Percentiles rank a stretch among this genome's conserved stretches.
Conservation (phyloP, 2,329 filamentous ascomycete species). For the Stachybotrys chartarum region DNA sequence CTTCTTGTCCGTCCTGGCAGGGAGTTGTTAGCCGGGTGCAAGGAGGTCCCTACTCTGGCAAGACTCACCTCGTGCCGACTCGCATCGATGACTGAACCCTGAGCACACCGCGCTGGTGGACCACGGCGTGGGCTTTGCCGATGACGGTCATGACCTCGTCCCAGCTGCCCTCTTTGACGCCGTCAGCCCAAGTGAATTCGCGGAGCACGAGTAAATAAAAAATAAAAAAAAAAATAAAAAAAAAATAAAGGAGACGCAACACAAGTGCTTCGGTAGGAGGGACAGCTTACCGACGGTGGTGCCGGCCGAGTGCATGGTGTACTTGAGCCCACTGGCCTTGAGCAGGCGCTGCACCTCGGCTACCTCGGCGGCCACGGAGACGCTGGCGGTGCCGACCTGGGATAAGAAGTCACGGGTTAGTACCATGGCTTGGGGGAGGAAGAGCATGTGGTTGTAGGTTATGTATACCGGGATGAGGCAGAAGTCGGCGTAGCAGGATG, state of each 20-base stretch:
- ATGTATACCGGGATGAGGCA: slow-evolving; percentile 72
- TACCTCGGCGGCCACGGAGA: slow-evolving; percentile 75
- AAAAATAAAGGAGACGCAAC: background rate
- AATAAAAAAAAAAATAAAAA: background rate
- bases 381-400: slow-evolving; percentile 70
- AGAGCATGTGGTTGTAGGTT: background rate
- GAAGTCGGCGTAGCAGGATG: slow-evolving; percentile 79
- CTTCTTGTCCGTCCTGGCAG: slow-evolving; percentile 69
- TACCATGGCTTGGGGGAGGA: background rate
- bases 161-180: slow-evolving; percentile 77
- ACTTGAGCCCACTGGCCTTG: slow-evolving; percentile 70
- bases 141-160: slow-evolving; percentile 78
- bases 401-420: background rate
- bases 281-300: slow-evolving; percentile 73
- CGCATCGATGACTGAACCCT: slow-evolving; percentile 86
- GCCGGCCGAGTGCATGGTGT: slow-evolving; percentile 87
- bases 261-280: background rate
- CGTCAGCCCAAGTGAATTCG: background rate
- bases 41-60: background rate
- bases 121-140: slow-evolving; percentile 74
- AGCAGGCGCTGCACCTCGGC: slow-evolving; percentile 84
- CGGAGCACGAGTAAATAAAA: background rate
- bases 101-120: slow-evolving; percentile 70
- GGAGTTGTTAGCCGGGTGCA: background rate
- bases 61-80: slow-evolving; percentile 63